Conservation (phyloP, 805 yeast genomes). For the Zygoascus biomembranicola region DNA sequence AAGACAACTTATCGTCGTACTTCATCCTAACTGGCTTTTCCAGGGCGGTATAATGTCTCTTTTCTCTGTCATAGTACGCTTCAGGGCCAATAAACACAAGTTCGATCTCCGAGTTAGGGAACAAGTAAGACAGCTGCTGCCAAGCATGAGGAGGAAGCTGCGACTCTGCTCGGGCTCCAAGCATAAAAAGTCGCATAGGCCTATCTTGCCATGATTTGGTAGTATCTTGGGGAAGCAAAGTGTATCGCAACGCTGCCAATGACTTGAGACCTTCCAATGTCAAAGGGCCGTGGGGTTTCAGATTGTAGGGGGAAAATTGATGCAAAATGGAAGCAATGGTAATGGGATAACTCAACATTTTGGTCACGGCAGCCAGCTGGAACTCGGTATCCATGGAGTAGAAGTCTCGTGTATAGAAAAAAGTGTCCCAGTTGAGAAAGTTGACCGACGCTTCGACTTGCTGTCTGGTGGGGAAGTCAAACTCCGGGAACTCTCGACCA, state of each 20-base stretch:
- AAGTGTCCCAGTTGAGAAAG: conserved; percentile 84
- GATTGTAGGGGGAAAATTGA: conserved; percentile 73
- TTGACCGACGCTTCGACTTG: conserved; percentile 66
- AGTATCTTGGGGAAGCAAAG: conserved; percentile 67
- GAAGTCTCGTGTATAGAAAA: conserved; percentile 84
- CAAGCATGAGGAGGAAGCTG: conserved; percentile 91
- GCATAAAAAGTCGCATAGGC: conserved; percentile 79
- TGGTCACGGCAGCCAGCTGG: conserved; percentile 90
- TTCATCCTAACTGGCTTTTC: conserved; percentile 50
- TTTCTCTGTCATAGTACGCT: conserved; percentile 64
- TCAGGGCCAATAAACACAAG: conserved; percentile 94
- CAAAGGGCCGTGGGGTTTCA: conserved; percentile 78
- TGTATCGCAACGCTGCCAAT: conserved; percentile 83
- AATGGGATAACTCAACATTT: conserved; percentile 86
- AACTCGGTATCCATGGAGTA: conserved; percentile 96
- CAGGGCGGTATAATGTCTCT: conserved; percentile 50
- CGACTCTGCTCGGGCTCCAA: conserved; percentile 91
- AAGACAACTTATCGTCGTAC: conserved; percentile 62
- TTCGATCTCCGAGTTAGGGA: conserved; percentile 78
- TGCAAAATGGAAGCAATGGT: conserved; percentile 81
- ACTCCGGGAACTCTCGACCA: conserved; percentile 92
- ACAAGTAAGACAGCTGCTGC: conserved; percentile 82
- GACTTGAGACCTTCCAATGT: conserved; percentile 91
- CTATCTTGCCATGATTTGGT: conserved; percentile 63
- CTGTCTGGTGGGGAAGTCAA: conserved; percentile 81